These are phyloP conservation scores for Spathaspora passalidarum DNA, from an alignment of 805 yeast species.

Conservation along the genomic window DNA sequence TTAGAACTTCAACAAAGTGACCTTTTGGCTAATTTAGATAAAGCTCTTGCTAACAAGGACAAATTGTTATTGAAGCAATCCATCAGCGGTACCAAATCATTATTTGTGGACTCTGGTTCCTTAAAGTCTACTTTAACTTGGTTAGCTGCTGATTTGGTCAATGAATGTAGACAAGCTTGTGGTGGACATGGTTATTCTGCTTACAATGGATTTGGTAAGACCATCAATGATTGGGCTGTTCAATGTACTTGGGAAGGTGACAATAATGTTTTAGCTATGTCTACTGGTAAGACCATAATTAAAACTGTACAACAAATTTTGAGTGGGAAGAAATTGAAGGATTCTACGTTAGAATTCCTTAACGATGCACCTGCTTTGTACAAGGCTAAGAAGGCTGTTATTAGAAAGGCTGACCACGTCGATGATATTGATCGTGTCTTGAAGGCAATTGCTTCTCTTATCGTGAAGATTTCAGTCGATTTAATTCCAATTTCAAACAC, in stretches of 20 bases:
- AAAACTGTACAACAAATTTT: slow-evolving; percentile 42
- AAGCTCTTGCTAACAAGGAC: slow-evolving; percentile 47
- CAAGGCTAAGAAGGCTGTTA: slow-evolving; percentile 26
- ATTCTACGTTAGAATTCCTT: slow-evolving; percentile 23
- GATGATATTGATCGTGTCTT: slow-evolving; percentile 30
- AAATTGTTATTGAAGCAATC: slow-evolving; percentile 44
- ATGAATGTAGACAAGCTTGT: slow-evolving; percentile 88
- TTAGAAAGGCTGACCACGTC: slow-evolving; percentile 26
- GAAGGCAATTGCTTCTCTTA: slow-evolving; percentile 37
- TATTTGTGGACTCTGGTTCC: slow-evolving; percentile 83
- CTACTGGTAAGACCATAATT: slow-evolving; percentile 76
- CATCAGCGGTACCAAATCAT: slow-evolving; percentile 64
- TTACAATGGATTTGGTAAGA: slow-evolving; percentile 88
- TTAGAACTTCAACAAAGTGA: slow-evolving; percentile 50
- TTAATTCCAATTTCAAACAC: slow-evolving; percentile 33
- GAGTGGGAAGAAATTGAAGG: slow-evolving; percentile 46
- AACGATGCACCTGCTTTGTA: slow-evolving; percentile 13
- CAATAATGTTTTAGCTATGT: slow-evolving; percentile 79
- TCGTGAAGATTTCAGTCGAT: slow-evolving; percentile 40
- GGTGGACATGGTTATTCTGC: slow-evolving; percentile 96
- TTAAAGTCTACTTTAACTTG: slow-evolving; percentile 88
- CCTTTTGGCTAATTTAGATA: slow-evolving; percentile 53
- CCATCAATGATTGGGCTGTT: slow-evolving; percentile 91
- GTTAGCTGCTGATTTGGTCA: slow-evolving; percentile 76
- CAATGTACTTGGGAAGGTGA: slow-evolving; percentile 99